phyloP scores from a whole-genome alignment of 2,329 filamentous ascomycete species.

The Exophiala mesophila region DNA sequence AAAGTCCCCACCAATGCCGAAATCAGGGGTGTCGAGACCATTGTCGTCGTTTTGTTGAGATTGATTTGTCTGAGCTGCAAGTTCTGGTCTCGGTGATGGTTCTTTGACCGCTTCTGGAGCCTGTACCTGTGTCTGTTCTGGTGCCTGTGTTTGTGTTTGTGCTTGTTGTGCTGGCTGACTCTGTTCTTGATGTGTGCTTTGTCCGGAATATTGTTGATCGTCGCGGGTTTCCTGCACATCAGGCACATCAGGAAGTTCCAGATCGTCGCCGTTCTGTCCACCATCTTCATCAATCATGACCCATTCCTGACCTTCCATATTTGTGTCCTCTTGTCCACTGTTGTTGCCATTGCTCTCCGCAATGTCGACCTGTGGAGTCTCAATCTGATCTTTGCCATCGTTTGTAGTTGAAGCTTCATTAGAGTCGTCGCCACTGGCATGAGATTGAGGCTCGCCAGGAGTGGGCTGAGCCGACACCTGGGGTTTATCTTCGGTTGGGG shows the following conservation, averaged over 20 bases:
- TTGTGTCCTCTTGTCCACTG: conserved; percentile 48
- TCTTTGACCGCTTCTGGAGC: conserved; percentile 27
- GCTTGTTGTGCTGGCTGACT: conserved; percentile 27
- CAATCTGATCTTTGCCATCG: conserved; percentile 1
- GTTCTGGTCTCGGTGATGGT: conserved; percentile 14
- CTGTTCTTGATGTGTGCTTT: neutral
- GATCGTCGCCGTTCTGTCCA: conserved; percentile 8
- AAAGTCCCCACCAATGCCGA: conserved; percentile 52
- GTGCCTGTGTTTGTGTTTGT: conserved; percentile 14
- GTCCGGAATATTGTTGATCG: conserved; percentile 1
- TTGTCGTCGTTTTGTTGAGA: conserved; percentile 11
- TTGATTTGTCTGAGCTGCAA: conserved; percentile 1
- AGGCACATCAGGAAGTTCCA: conserved; percentile 4
- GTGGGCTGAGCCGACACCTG: conserved; percentile 2
- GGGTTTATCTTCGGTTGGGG: neutral
- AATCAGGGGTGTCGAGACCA: conserved; percentile 20
- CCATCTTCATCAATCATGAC: conserved; percentile 64
- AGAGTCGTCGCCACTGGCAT: neutral
- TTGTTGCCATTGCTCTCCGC: conserved; percentile 49
- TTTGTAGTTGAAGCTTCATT: conserved; percentile 4
- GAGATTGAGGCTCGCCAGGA: conserved; percentile 1
- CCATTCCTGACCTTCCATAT: conserved; percentile 59
- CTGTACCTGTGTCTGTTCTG: neutral
- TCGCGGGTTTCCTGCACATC: neutral
- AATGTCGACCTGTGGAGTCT: conserved; percentile 27